Conservation (phyloP, 345 rosid species). For the Lagerstroemia speciosa region DNA sequence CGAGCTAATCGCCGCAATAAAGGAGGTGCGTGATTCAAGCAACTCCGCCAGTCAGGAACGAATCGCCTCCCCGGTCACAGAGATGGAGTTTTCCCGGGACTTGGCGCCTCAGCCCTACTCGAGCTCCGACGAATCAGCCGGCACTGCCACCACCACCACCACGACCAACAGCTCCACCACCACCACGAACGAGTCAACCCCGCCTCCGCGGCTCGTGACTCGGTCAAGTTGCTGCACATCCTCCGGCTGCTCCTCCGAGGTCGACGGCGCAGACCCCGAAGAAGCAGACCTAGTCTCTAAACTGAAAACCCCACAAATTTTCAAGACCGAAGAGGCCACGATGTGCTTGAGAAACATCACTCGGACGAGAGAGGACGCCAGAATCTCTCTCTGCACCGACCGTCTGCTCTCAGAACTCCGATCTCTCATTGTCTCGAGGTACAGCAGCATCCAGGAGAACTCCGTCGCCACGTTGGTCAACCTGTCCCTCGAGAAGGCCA, state of each 20-base stretch:
- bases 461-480: slow-evolving; percentile 70
- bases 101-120: slow-evolving; percentile 28
- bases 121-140: slow-evolving; percentile 44
- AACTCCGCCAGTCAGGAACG: not conserved
- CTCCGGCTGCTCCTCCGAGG: slow-evolving; percentile 52
- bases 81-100: slow-evolving; percentile 36
- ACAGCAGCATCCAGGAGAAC: slow-evolving; percentile 58
- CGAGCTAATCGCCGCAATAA: slow-evolving; percentile 19
- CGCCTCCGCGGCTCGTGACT: slow-evolving; percentile 34
- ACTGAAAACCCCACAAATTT: slow-evolving; percentile 37
- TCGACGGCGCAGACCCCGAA: slow-evolving; percentile 23
- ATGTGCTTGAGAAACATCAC: slow-evolving; percentile 45
- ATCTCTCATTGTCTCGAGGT: slow-evolving; percentile 42
- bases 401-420: slow-evolving; percentile 42
- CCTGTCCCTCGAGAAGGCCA: slow-evolving; percentile 52
- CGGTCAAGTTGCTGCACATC: slow-evolving; percentile 60
- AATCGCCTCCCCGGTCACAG: slow-evolving; percentile 23
- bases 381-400: slow-evolving; percentile 45
- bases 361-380: slow-evolving; percentile 34
- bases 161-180: not conserved
- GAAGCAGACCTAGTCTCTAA: slow-evolving; percentile 46
- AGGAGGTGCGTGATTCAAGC: not conserved
- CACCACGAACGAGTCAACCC: slow-evolving; percentile 14
- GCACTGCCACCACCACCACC: slow-evolving; percentile 4
- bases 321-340: slow-evolving; percentile 55